Evolutionary conservation across 305 asterid species (phyloP).

Genomic region (Caryopteris hybrid): DNA sequence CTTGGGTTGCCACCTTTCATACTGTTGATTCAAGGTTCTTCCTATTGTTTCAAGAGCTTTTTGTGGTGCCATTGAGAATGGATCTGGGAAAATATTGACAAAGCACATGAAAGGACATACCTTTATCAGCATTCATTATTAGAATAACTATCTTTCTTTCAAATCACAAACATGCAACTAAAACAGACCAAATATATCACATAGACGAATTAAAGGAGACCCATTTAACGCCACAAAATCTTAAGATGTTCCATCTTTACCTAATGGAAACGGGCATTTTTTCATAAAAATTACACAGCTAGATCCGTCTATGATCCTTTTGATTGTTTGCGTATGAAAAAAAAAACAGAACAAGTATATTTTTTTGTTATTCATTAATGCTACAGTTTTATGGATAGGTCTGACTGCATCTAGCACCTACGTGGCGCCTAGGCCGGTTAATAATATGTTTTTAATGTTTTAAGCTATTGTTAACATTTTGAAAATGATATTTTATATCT

Average conservation of each 20-base stretch:
- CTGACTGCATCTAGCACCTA: neutral
- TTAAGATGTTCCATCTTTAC: neutral
- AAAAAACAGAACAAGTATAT: neutral
- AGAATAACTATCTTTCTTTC: neutral
- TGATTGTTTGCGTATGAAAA: neutral
- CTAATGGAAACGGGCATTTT: neutral
- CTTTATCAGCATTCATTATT: neutral
- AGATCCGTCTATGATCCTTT: neutral
- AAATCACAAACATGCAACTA: neutral
- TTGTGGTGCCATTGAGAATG: slow-evolving; percentile 95
- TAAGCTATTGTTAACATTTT: neutral
- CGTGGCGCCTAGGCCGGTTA: too few species aligned
- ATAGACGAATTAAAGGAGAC: neutral
- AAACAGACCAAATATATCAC: neutral
- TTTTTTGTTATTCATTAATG: neutral
- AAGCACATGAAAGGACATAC: slow-evolving; percentile 18
- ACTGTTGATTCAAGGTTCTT: slow-evolving; percentile 83
- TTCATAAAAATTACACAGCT: neutral
- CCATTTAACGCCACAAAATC: neutral
- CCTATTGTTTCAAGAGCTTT: slow-evolving; percentile 95
- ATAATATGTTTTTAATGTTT: neutral
- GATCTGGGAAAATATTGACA: slow-evolving; percentile 51
- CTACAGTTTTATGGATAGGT: neutral
- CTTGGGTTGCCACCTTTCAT: slow-evolving; percentile 99
- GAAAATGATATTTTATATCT: neutral